These are phyloP conservation scores for Stropharia rugosoannulata DNA, from an alignment of 768 basidiomycete species.

Conservation along the genomic window DNA sequence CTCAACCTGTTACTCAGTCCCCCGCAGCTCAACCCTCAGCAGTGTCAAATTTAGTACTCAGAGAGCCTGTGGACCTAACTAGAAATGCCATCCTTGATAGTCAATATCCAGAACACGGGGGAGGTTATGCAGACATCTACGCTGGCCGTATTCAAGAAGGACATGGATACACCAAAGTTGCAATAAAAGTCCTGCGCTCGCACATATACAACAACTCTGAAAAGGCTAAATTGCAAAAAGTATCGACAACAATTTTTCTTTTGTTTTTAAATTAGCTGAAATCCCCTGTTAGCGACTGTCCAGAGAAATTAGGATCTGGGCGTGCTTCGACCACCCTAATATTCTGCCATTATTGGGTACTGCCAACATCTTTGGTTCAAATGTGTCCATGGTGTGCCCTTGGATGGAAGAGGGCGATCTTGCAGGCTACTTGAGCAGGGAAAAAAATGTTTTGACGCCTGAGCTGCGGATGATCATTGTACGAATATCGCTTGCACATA, in stretches of 20 bases:
- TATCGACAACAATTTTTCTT: not conserved
- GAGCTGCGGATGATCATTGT: slow-evolving; percentile 7
- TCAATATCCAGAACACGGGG: not conserved
- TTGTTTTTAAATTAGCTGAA: not conserved
- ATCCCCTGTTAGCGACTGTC: not conserved
- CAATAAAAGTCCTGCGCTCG: not conserved
- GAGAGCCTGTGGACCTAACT: not conserved
- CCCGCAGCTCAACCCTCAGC: too few relatives aligned
- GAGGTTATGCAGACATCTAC: slow-evolving; percentile 3
- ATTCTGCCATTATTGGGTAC: not conserved
- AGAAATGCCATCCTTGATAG: not conserved
- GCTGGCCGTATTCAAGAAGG: too few relatives aligned
- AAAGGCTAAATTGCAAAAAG: not conserved
- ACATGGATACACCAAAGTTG: not conserved
- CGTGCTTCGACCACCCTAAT: not conserved
- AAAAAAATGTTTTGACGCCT: not conserved
- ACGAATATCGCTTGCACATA: not conserved
- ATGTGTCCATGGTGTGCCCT: not conserved
- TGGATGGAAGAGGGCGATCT: slow-evolving; percentile 1
- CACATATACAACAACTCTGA: not conserved
- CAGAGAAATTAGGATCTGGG: slow-evolving; percentile 1
- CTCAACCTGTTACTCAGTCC: too few relatives aligned
- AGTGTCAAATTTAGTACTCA: not conserved
- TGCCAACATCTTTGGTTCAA: not conserved
- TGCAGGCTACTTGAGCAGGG: not conserved